These are phyloP conservation scores for Paratinospora sagittata DNA, from an alignment of 164 flowering plant species.

Conservation along the genomic window DNA sequence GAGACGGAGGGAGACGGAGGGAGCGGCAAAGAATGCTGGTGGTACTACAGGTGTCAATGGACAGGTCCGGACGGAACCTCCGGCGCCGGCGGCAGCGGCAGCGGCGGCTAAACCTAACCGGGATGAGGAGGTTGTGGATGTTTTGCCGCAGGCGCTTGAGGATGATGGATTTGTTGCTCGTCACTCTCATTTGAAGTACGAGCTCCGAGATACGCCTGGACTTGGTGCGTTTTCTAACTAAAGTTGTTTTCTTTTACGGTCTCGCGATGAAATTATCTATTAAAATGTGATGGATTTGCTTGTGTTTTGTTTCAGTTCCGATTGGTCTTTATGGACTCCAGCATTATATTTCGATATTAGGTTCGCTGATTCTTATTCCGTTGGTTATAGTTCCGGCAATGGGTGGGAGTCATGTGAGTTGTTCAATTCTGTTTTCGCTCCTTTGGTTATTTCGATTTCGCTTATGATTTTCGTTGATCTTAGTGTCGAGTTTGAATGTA, in stretches of 20 bases:
- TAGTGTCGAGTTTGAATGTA: neutral
- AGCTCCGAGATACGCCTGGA: slow-evolving; percentile 92
- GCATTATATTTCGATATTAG: slow-evolving; percentile 85
- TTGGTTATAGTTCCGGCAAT: slow-evolving; percentile 96
- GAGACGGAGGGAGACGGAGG: slow-evolving; percentile 63
- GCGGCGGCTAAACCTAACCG: slow-evolving; percentile 16
- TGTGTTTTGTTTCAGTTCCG: slow-evolving; percentile 58
- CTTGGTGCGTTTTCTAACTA: slow-evolving; percentile 48
- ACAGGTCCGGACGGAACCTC: slow-evolving; percentile 22
- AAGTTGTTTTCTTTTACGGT: neutral
- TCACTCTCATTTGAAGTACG: slow-evolving; percentile 83
- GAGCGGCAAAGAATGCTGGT: slow-evolving; percentile 22
- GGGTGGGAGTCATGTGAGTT: slow-evolving; percentile 86
- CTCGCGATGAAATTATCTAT: neutral
- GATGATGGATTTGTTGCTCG: slow-evolving; percentile 60
- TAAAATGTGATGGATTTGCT: neutral
- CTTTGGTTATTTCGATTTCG: neutral
- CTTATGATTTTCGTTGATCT: neutral
- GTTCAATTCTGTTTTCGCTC: neutral
- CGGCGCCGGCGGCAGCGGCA: no score
- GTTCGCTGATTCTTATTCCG: slow-evolving; percentile 86
- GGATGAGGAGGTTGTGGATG: slow-evolving; percentile 44
- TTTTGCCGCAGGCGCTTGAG: slow-evolving; percentile 44
- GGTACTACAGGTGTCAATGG: slow-evolving; percentile 26
- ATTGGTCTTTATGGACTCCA: slow-evolving; percentile 90